These are phyloP conservation scores for Basidiobolus heterosporus DNA, from an alignment of 371 early-diverging fungal species.

Conservation along the genomic window DNA sequence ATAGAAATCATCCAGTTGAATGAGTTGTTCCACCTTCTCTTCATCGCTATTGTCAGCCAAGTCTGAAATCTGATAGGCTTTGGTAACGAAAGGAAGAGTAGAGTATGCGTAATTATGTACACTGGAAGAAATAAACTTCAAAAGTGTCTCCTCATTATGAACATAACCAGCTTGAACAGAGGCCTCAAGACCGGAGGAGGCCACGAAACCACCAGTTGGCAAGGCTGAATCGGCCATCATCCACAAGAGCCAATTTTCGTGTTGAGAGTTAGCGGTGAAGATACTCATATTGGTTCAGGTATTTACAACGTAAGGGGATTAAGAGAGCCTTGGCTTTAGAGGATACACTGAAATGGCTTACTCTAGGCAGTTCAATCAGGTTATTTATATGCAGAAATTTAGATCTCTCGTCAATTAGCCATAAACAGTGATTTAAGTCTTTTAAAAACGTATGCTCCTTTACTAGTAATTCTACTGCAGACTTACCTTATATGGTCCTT, in stretches of 20 bases:
- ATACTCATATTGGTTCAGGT: no score
- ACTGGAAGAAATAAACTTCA: slow-evolving; percentile 26
- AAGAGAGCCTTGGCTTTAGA: no score
- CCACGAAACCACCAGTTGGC: slow-evolving; percentile 78
- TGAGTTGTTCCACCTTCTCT: slow-evolving; percentile 14
- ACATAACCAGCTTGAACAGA: slow-evolving; percentile 40
- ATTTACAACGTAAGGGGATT: no score
- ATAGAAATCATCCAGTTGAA: slow-evolving; percentile 24
- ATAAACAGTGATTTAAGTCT: no score
- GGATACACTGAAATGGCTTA: no score
- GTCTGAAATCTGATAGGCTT: slow-evolving; percentile 29
- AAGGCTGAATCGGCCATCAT: slow-evolving; percentile 78
- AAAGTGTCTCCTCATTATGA: slow-evolving; percentile 12
- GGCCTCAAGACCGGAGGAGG: slow-evolving; percentile 66
- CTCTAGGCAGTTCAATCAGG: no score
- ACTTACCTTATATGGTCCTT: no score
- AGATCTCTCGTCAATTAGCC: no score
- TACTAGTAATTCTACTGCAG: no score
- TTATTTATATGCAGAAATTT: no score
- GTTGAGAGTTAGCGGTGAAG: no score
- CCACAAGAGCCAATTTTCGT: slow-evolving; percentile 48
- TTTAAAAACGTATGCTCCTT: no score
- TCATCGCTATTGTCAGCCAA: neutral
- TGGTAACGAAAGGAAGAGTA: slow-evolving; percentile 46
- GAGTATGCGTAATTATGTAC: slow-evolving; percentile 46